Base-by-base conservation (phyloP, 163 green algal species). In the Chlamydomonas reinhardtii region DNA sequence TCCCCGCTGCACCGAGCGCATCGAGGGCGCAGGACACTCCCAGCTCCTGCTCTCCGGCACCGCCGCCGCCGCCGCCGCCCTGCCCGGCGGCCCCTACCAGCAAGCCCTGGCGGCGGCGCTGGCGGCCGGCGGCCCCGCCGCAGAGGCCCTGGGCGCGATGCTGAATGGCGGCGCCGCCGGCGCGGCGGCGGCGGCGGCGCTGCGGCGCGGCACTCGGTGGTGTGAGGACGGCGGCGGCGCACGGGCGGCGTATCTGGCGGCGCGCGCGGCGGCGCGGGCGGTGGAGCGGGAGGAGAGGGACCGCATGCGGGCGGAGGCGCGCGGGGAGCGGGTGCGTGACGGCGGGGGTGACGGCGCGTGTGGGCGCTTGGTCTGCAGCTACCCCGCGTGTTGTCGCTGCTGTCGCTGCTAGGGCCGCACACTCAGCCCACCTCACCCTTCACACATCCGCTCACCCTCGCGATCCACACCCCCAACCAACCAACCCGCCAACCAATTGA, bases 181-280 rank as follows among this genome's bases (percentile, higher is more conserved):
- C 39, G 69, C 32, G 31, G 71, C 37, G 9, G 71, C 71, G 24
- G 71, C 24, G 14, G 71, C 37, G 9, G 52, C 39, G 37, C 64
- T 84, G 14, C 62, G 76, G 14, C 76, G 66, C 25, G 48, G 37
- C n/a, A 48, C 76, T 48, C 43, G 77, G n/a, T 76, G 77, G 66
- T 4, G 1, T 5, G 66, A 22, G 14, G 77, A 85, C 76, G 35
- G 64, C 12, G 65, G 48, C 48, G 48, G 35, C 5, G 48, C 69
- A 29, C 74, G 74, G 66, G 77, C 77, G 65, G 77, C 77, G 22
- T 76, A 75, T 43, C 65, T 85, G 66, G 48, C 77, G 31, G 77
- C 77, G 1, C 29, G 77, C 31, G 77, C 77, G 77, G 77, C 77
- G 43, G n/a, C 56, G 48, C 64, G 65, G 65, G 77, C 77, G 77